Conservation (phyloP, 106 monocot genomes). For the Triglochin maritima region DNA sequence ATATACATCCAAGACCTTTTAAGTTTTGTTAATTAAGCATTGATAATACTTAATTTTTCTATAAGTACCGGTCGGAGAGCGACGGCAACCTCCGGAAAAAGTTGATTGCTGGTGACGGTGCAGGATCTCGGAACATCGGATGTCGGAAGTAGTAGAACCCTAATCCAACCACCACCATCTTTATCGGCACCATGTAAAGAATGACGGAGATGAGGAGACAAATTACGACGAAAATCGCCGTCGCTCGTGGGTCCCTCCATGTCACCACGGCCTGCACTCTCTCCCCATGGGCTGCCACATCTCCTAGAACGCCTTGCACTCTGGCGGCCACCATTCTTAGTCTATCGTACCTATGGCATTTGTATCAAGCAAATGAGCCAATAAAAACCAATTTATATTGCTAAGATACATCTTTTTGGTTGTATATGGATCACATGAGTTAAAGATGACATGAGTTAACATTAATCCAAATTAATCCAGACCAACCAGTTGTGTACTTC, state of each 20-base stretch:
- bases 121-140: slow-evolving; percentile 60
- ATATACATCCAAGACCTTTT: too few relatives aligned
- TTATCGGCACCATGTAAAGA: slow-evolving; percentile 46
- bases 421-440: too few relatives aligned
- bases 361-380: too few relatives aligned
- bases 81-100: slow-evolving; percentile 81
- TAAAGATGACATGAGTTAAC: too few relatives aligned
- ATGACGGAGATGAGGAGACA: slow-evolving; percentile 41
- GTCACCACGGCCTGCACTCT: slow-evolving; percentile 54
- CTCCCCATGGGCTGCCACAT: slow-evolving; percentile 68
- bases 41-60: not conserved
- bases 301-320: slow-evolving; percentile 54
- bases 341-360: slow-evolving; percentile 35
- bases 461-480: too few relatives aligned
- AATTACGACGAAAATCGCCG: slow-evolving; percentile 47
- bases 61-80: slow-evolving; percentile 48
- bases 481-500: too few relatives aligned
- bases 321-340: slow-evolving; percentile 38
- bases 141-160: slow-evolving; percentile 68
- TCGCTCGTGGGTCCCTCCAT: slow-evolving; percentile 82
- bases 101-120: slow-evolving; percentile 53
- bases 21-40: too few relatives aligned
- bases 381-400: too few relatives aligned
- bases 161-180: slow-evolving; percentile 29
- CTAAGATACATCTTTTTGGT: too few relatives aligned